Conservation (phyloP, 805 yeast genomes). For the Saturnispora halmiae region DNA sequence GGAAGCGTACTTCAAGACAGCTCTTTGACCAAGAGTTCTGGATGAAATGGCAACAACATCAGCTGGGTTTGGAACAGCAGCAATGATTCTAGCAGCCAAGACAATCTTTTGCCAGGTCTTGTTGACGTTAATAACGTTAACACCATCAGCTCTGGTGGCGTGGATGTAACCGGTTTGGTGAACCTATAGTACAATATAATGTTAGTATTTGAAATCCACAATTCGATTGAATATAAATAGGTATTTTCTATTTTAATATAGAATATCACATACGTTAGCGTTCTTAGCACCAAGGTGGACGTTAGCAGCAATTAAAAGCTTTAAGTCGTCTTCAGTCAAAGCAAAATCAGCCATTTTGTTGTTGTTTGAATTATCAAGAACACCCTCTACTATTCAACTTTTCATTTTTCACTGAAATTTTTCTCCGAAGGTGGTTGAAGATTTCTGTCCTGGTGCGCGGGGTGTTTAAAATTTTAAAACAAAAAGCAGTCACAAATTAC, state of each 20-base stretch:
- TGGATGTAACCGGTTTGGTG: constrained; percentile 95
- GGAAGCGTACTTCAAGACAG: constrained; percentile 97
- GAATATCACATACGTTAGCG: constrained; percentile 95
- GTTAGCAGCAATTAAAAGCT: constrained; percentile 98
- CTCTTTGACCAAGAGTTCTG: constrained; percentile 99
- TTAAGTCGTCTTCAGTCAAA: constrained; percentile 91
- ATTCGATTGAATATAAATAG: too few relatives aligned
- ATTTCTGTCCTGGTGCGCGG: constrained; percentile 3
- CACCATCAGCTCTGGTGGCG: constrained; percentile 99
- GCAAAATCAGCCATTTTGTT: constrained; percentile 31
- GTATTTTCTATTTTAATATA: too few relatives aligned
- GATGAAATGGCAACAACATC: constrained; percentile 99
- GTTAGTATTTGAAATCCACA: constrained; percentile 10
- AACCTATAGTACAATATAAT: constrained; percentile 43
- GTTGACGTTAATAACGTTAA: constrained; percentile 94
- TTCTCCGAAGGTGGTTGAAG: not conserved
- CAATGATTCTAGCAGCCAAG: constrained; percentile 98
- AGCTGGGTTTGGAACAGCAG: constrained; percentile 97
- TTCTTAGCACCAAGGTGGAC: constrained; percentile 99
- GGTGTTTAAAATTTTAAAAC: not conserved
- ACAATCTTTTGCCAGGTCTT: constrained; percentile 99
- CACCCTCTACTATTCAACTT: not conserved
- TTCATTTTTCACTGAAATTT: constrained; percentile 9
- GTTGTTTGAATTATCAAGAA: constrained; percentile 12
- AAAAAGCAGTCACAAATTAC: constrained; percentile 7